phyloP scores from a whole-genome alignment of 2,329 filamentous ascomycete genomes.

The Talaromyces verruculosus region DNA sequence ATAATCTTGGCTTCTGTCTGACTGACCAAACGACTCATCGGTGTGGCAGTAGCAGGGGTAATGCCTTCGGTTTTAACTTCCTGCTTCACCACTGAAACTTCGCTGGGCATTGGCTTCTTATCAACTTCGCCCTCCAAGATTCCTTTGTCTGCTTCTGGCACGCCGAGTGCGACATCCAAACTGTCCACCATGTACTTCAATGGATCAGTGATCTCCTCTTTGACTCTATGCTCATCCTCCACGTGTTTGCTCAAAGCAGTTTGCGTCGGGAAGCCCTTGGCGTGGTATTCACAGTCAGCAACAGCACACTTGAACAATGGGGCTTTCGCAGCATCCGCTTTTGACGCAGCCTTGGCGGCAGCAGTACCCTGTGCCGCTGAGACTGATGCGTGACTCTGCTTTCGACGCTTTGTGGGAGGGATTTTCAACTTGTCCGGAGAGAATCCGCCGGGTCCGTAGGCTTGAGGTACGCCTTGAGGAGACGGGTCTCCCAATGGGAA shows the following conservation, averaged over 20 bases:
- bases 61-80: slow-evolving; percentile 29
- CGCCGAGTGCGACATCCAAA: slow-evolving; percentile 52
- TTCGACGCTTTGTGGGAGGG: slow-evolving; percentile 58
- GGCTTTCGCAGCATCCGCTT: slow-evolving; percentile 24
- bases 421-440: slow-evolving; percentile 59
- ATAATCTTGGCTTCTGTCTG: slow-evolving; percentile 35
- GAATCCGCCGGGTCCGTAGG: slow-evolving; percentile 54
- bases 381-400: slow-evolving; percentile 49
- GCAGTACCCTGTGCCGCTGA: slow-evolving; percentile 25
- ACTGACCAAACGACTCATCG: slow-evolving; percentile 37
- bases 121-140: slow-evolving; percentile 26
- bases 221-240: slow-evolving; percentile 53
- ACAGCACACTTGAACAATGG: slow-evolving; percentile 54
- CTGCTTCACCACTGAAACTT: slow-evolving; percentile 26
- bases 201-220: slow-evolving; percentile 53
- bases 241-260: slow-evolving; percentile 56
- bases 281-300: slow-evolving; percentile 54
- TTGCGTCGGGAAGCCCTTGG: slow-evolving; percentile 57
- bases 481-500: slow-evolving; percentile 53
- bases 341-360: slow-evolving; percentile 25
- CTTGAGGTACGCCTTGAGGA: slow-evolving; percentile 58
- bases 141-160: slow-evolving; percentile 41
- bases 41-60: slow-evolving; percentile 35
- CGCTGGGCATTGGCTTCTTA: slow-evolving; percentile 14
- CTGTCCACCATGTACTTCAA: slow-evolving; percentile 57